Evolutionary conservation across 495 filamentous ascomycete species (phyloP).

Genomic region (Talaromyces proteolyticus): DNA sequence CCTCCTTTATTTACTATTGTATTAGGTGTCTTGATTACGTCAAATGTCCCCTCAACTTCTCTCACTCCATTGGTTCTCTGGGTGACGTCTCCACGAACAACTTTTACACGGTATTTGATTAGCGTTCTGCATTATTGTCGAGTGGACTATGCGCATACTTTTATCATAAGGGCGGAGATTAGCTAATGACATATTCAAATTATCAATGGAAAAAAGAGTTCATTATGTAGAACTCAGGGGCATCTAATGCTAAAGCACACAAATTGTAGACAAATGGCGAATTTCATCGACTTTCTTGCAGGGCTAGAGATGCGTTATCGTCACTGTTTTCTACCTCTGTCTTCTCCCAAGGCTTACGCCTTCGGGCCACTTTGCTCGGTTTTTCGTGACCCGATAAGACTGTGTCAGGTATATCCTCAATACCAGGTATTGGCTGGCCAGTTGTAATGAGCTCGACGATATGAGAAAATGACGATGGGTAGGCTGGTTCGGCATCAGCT

Average conservation of each 20-base stretch:
- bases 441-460: slow-evolving; percentile 84
- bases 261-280: not conserved
- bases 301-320: too few relatives aligned
- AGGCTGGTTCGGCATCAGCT: slow-evolving; percentile 48
- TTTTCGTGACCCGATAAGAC: slow-evolving; percentile 60
- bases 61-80: not conserved
- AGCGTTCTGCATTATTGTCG: not conserved
- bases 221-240: too few relatives aligned
- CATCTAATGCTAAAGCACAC: too few relatives aligned
- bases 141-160: not conserved
- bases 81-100: not conserved
- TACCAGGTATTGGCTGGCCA: slow-evolving; percentile 81
- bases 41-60: not conserved
- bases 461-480: slow-evolving; percentile 81
- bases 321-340: slow-evolving; percentile 16
- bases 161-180: not conserved
- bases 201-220: too few relatives aligned
- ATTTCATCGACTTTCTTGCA: not conserved
- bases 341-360: slow-evolving; percentile 81
- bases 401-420: slow-evolving; percentile 81
- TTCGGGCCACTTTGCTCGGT: slow-evolving; percentile 42
- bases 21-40: not conserved
- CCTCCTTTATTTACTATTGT: not conserved
- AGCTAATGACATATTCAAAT: not conserved
- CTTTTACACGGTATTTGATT: not conserved